These are phyloP conservation scores for Digitaria exilis DNA, from an alignment of 202 grass and related monocot species.

Conservation along the genomic window DNA sequence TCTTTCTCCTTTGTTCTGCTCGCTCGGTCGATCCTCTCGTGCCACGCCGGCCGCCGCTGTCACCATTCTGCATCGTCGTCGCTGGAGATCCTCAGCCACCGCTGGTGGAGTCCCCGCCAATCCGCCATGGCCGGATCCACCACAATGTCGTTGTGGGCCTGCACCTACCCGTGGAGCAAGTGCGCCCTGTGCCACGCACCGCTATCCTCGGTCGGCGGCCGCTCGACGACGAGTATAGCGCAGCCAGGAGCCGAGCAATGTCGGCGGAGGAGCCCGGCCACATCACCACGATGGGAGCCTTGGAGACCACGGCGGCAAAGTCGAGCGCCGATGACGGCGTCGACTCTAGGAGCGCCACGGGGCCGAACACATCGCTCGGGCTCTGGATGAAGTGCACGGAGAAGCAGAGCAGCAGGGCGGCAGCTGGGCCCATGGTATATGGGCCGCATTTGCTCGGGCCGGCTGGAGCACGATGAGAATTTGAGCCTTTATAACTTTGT, in stretches of 20 bases:
- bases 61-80: no score
- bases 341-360: conserved; percentile 39
- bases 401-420: conserved; percentile 8
- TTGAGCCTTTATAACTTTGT: no score
- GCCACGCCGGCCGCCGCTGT: no score
- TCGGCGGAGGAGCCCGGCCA: conserved; percentile 52
- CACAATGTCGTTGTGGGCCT: conserved; percentile 76
- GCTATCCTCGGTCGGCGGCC: conserved; percentile 50
- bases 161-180: conserved; percentile 78
- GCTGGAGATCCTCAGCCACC: no score
- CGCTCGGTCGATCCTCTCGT: no score
- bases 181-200: conserved; percentile 64
- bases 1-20: no score
- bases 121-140: conserved; percentile 48
- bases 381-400: conserved; percentile 84
- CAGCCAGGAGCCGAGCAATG: conserved; percentile 52
- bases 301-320: conserved; percentile 60
- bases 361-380: conserved; percentile 58
- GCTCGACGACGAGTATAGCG: conserved; percentile 40
- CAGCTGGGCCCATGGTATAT: no score
- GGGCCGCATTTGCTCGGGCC: no score
- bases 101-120: no score
- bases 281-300: conserved; percentile 51
- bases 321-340: conserved; percentile 44
- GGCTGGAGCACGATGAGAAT: no score